Evolutionary conservation across 2,329 filamentous ascomycete species (phyloP), one percentile per base, ranked within the genome.

Genomic region (Teratosphaeria pseudoeucalypti): DNA sequence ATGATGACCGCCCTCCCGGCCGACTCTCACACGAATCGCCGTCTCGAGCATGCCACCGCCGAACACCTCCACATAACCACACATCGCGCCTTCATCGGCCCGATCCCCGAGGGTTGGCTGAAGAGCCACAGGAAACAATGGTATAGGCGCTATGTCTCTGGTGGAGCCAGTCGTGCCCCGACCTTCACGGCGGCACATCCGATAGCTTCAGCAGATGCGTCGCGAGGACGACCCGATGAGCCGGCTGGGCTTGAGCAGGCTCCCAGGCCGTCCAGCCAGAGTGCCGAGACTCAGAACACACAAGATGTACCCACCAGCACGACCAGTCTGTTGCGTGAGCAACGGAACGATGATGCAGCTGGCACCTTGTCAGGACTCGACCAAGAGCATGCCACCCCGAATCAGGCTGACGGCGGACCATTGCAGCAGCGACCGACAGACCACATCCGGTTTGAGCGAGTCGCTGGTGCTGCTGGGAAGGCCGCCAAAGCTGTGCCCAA

Each of bases 71-170:
- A 86, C 71, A 74, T 84, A 64, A 86, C 84, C 6, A 82, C 78
- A 57, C 78, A 81, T 58, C 81, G 84, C 58, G 81, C 81, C 72
- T 87, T 87, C 72, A 84, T 87, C 60, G 84, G 84, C 0, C 84
- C 84, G 39, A 83, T 86, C 39, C 84, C 84, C 53, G 81, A 83
- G 65, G 83, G 82, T 59, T 87, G 84, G 84, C 76, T 86, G 58
- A 82, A 81, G 65, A 82, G 79, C 61, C 81, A 86, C 69, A 77
- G 83, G 57, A 84, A 83, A 66, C 79, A 82, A 60, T 86, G 84
- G 84, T 86, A 85, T 72, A 81, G 76, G 64, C 73, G 77, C 66
- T 77, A 79, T 63, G 69, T 78, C 26, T 76, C 72, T 72, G 74
- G 66, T 73, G 59, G 64, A 29, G 59, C 56, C 53, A 61, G 59